Base-by-base conservation (phyloP, 306 rosid genomes). In the Abrus pulchellus region DNA sequence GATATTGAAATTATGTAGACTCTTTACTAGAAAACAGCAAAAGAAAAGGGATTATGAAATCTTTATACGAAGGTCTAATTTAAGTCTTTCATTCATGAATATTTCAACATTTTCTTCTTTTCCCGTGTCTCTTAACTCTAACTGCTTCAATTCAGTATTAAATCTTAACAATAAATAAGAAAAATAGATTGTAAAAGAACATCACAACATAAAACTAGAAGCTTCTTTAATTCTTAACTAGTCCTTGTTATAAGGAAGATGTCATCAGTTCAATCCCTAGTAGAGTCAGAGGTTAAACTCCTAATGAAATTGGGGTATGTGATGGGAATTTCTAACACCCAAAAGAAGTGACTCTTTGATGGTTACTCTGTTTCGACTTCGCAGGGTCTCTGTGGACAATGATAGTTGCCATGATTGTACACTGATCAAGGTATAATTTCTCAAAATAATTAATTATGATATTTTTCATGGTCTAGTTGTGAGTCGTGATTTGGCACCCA, bases 331-430 rank as follows among this genome's bases (percentile, higher is more conserved):
- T 83, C 64, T 64, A 68, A 60, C 68, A 52, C 59, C 68, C 55
- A 41, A 32, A 66, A 67, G 87, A 68, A 80, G 79, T 70, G 45
- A 71, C 82, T 80, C 71, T 74, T 84, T 84, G 64, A 79, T 80
- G 64, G 68, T 80, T 27, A 72, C 38, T 86, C 20, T 20, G 68
- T 78, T 66, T 70, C 69, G 64, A 49, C 81, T 77, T 78, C 84
- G 81, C 92, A 90, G 94, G 93, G 95, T 92, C 83, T 92, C 92
- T 43, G 84, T 89, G 67, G 97, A 92, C 90, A 90, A 89, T 83
- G 84, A 90, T 65, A 89, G 90, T 75, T 90, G 85, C 88, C 84
- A 67, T 76, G 91, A 88, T 78, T 83, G 88, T 84, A 90, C 97
- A 66, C 87, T 89, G 61, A 86, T 92, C 72, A 90, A 92, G 95